Evolutionary conservation across 306 rosid species (phyloP).

Genomic region (Trifolium dubium): DNA sequence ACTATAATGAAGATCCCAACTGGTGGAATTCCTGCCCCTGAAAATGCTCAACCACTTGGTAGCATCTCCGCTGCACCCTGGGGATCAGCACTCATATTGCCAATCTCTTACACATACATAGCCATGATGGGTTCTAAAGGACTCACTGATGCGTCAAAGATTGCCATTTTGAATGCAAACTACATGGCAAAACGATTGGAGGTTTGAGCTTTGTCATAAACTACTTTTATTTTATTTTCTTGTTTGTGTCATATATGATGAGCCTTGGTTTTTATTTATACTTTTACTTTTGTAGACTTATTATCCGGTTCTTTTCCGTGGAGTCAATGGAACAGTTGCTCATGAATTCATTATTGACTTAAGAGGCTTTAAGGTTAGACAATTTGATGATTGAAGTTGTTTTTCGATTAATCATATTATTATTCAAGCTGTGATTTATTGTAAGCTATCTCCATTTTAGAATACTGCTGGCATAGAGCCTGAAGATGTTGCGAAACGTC

Average conservation of each 20-base stretch:
- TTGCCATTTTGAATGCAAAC: constrained; percentile 95
- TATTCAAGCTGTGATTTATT: constrained; percentile 37
- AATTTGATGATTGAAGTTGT: constrained; percentile 27
- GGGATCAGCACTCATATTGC: constrained; percentile 99
- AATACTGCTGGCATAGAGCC: constrained; percentile 91
- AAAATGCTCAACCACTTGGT: constrained; percentile 83
- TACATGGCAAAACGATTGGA: constrained; percentile 98
- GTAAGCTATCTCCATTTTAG: constrained; percentile 50
- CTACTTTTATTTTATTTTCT: neutral
- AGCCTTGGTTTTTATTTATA: constrained; percentile 26
- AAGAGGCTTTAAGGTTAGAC: constrained; percentile 90
- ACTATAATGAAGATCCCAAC: constrained; percentile 68
- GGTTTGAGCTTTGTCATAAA: constrained; percentile 54
- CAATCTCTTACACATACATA: constrained; percentile 93
- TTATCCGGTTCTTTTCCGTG: constrained; percentile 94
- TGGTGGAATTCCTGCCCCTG: constrained; percentile 93
- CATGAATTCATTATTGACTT: constrained; percentile 95
- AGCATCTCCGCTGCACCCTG: constrained; percentile 98
- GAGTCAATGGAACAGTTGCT: constrained; percentile 96
- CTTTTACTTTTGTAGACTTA: constrained; percentile 57
- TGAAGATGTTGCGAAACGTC: constrained; percentile 97
- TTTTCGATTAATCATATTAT: neutral
- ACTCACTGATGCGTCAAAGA: constrained; percentile 94
- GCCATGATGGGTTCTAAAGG: constrained; percentile 99
- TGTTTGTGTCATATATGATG: constrained; percentile 30